Percentiles rank a stretch among this genome's conserved stretches.
These are phyloP conservation scores for Heterobasidion parviporum DNA, from an alignment of 1,284 basidiomycete species.

Conservation along the genomic window DNA sequence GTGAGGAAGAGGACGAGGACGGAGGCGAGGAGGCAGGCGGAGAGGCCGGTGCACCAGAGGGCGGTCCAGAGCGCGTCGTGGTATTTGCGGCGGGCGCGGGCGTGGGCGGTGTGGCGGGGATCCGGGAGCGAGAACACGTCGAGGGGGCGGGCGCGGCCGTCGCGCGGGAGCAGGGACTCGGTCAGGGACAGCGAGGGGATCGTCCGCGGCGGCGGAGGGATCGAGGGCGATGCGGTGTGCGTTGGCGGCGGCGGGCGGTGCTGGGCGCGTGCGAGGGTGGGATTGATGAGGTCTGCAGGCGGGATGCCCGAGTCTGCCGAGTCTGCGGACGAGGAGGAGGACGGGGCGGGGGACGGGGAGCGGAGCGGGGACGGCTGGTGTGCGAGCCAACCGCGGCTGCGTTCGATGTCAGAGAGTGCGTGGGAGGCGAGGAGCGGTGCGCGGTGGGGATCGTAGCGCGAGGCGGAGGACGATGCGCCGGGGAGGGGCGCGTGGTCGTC, in stretches of 20 bases:
- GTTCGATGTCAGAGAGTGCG: constrained; percentile 25
- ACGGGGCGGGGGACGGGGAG: constrained; percentile 37
- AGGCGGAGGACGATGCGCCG: constrained; percentile 14
- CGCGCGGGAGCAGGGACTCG: constrained; percentile 64
- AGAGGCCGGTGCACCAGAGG: constrained; percentile 52
- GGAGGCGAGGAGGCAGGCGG: constrained; percentile 51
- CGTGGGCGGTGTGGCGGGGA: constrained; percentile 45
- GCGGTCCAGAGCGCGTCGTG: constrained; percentile 66
- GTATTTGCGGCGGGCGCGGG: constrained; percentile 52
- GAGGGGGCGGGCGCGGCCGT: constrained; percentile 50
- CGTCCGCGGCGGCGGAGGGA: constrained; percentile 18
- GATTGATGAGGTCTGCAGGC: constrained; percentile 27
- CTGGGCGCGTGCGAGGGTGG: constrained; percentile 4
- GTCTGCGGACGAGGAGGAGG: constrained; percentile 28
- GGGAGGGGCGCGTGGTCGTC: constrained; percentile 21
- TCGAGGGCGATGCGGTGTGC: constrained; percentile 2
- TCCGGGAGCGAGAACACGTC: constrained; percentile 70
- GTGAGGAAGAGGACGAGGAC: constrained; percentile 55
- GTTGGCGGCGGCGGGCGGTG: not conserved
- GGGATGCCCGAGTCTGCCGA: constrained; percentile 28
- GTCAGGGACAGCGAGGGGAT: constrained; percentile 55
- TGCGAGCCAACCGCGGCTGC: constrained; percentile 60
- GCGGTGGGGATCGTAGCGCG: constrained; percentile 35
- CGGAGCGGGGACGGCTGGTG: constrained; percentile 51
- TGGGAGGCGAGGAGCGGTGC: constrained; percentile 43